Evolutionary conservation across 148 eudicot species (phyloP).

Genomic region (Pharnaceum exiguum): DNA sequence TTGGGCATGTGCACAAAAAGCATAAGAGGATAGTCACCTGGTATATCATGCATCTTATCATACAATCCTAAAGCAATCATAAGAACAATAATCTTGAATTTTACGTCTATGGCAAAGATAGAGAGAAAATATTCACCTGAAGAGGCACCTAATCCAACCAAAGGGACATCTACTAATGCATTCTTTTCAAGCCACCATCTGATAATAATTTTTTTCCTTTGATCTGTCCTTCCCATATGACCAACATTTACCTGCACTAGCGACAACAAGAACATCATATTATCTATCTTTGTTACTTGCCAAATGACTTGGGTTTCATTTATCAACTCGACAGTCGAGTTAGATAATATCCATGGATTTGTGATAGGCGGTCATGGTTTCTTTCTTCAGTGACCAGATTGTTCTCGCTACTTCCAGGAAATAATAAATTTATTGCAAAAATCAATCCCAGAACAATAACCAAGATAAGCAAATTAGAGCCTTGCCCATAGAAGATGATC

Average conservation of each 20-base stretch:
- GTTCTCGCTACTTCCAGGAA: slow-evolving; percentile 14
- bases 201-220: slow-evolving; percentile 36
- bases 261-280: slow-evolving; percentile 62
- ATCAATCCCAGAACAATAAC: slow-evolving; percentile 28
- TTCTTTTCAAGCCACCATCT: slow-evolving; percentile 58
- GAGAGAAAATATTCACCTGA: slow-evolving; percentile 94
- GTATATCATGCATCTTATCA: slow-evolving; percentile 43
- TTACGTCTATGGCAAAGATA: slow-evolving; percentile 55
- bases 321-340: slow-evolving; percentile 45
- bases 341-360: slow-evolving; percentile 27
- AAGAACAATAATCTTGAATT: slow-evolving; percentile 51
- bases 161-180: slow-evolving; percentile 52
- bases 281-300: slow-evolving; percentile 64
- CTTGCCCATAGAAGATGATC: slow-evolving; percentile 17
- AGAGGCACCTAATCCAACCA: slow-evolving; percentile 91
- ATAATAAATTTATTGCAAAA: slow-evolving; percentile 22
- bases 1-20: slow-evolving; percentile 96
- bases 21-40: slow-evolving; percentile 68
- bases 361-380: slow-evolving; percentile 7
- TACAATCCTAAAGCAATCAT: slow-evolving; percentile 87
- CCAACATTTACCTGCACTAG: slow-evolving; percentile 73
- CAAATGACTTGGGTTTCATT: slow-evolving; percentile 65
- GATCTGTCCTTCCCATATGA: slow-evolving; percentile 48
- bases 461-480: slow-evolving; percentile 21
- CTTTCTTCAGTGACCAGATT: slow-evolving; percentile 19